These are phyloP conservation scores for Inosperma sp. DNA, from an alignment of 768 basidiomycete species.

Conservation along the genomic window DNA sequence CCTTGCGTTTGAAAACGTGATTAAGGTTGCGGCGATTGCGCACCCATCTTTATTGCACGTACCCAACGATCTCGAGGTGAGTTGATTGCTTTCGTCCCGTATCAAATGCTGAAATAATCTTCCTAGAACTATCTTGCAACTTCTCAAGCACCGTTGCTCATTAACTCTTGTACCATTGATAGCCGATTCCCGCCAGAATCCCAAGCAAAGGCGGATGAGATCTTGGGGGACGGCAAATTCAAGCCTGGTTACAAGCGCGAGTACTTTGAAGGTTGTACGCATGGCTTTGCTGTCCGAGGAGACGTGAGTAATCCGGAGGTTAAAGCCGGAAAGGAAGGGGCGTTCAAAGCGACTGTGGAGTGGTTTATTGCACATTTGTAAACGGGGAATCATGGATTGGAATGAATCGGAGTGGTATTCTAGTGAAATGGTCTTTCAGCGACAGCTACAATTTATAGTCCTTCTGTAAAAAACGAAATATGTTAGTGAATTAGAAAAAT, in stretches of 20 bases:
- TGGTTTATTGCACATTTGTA: constrained; percentile 43
- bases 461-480: too few species aligned
- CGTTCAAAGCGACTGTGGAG: constrained; percentile 53
- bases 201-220: constrained; percentile 42
- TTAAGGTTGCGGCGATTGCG: constrained; percentile 44
- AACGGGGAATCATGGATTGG: constrained; percentile 5
- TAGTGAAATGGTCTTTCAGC: neutral
- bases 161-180: constrained; percentile 61
- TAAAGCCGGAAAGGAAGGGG: constrained; percentile 60
- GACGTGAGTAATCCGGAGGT: constrained; percentile 46
- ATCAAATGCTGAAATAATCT: neutral
- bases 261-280: constrained; percentile 44
- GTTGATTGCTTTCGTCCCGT: neutral
- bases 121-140: constrained; percentile 43
- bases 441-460: neutral
- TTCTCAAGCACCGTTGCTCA: constrained; percentile 55
- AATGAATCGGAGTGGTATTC: neutral
- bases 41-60: constrained; percentile 62
- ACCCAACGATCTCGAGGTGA: constrained; percentile 60
- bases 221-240: constrained; percentile 45
- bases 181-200: constrained; percentile 44
- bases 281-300: constrained; percentile 53
- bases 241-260: constrained; percentile 47
- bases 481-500: too few species aligned
- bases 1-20: constrained; percentile 51